These are phyloP conservation scores for Trichosporon sp. DNA, from an alignment of 1,284 basidiomycete species.

Conservation along the genomic window DNA sequence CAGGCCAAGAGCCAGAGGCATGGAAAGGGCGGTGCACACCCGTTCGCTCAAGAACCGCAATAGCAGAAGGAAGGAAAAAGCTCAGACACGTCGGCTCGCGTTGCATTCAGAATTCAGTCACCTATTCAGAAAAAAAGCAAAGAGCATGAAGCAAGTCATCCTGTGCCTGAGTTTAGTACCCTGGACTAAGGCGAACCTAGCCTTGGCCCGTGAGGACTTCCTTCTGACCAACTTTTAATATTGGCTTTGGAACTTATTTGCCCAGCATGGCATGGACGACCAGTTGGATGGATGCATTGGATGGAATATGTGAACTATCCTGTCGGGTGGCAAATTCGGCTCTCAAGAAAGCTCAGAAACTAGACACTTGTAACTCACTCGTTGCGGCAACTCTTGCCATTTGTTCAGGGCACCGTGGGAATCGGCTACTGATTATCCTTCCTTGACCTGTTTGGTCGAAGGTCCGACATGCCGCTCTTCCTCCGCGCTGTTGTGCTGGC, in stretches of 20 bases:
- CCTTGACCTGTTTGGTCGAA: background rate
- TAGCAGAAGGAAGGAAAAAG: no score
- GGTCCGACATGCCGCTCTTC: background rate
- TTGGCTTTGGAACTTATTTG: no score
- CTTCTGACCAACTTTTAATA: background rate
- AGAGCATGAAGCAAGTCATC: background rate
- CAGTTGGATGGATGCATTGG: no score
- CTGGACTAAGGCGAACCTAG: background rate
- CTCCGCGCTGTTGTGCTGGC: background rate
- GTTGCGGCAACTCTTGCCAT: no score
- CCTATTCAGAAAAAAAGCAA: no score
- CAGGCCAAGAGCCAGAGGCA: no score
- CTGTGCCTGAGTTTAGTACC: background rate
- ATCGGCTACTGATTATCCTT: constrained; percentile 3
- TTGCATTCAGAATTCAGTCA: no score
- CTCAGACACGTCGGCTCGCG: background rate
- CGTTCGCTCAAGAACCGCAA: background rate
- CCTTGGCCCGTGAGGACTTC: background rate
- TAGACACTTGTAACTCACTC: no score
- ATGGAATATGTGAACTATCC: no score
- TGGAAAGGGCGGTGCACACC: no score
- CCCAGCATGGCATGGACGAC: no score
- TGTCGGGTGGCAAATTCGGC: background rate
- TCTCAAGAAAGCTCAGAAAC: no score
- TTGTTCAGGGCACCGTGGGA: constrained; percentile 1